Base-by-base conservation (phyloP, 192 early-diverging fungal genomes). In the Coemansia sp. region DNA sequence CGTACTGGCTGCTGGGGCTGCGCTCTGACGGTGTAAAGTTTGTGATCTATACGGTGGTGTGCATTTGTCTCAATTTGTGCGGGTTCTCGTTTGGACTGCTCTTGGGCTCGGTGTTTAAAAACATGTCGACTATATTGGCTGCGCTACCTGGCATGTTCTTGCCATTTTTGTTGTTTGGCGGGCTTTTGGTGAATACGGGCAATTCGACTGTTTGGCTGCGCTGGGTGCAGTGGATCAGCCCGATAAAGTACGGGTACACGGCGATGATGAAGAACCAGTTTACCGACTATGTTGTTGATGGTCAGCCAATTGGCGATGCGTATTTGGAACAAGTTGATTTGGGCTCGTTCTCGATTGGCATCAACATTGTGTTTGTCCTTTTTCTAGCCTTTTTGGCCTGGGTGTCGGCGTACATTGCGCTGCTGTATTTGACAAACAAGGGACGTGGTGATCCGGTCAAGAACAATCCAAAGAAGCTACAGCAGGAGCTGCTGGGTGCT, bases 161-260 rank as follows among this genome's bases (percentile, higher is more conserved):
- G 55, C 86, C 86, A 5, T 68, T 85, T 24, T 71, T 85, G 73
- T 64, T 85, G 38, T 80, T 86, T 66, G 74, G 75, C 27, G 87
- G 87, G 7, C 82, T 88, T 47, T 74, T 88, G 27, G 83, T 88
- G 52, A 88, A 88, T 61, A 73, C 73, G 4, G 78, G 70, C n/a
- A 80, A 75, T 39, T 84, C 85, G 14, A 82, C 87, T 0, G 81
- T 66, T 1, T 88, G 74, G 72, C 56, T 88, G 41, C 67, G 73
- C 19, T 86, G 80, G 83, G 49, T 78, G 38, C 74, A 84, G 58
- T 82, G 75, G 75, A 47, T 69, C 32, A 73, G 75, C 19, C 86
- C 86, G 18, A 78, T 85, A 68, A 87, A 87, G 61, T 88, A 85
- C 63, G 74, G 76, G 5, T 88, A 83, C 60, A 69, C 82, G 48